A percentile compares a stretch with the other conserved stretches of the same genome.
Conservation (phyloP, 2,329 filamentous ascomycete species). For the Aspergillus texensis region DNA sequence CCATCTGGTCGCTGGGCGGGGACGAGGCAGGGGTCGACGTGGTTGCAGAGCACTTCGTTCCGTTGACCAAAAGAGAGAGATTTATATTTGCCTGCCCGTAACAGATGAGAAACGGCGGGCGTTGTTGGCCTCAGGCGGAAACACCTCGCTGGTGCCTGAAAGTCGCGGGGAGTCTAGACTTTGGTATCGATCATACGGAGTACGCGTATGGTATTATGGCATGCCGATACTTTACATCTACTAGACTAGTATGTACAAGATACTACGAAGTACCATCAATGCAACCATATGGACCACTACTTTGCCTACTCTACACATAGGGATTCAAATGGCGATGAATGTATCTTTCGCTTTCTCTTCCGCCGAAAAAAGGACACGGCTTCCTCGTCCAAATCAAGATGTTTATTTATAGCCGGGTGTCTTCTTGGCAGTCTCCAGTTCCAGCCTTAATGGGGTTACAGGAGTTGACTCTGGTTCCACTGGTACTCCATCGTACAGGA, state of each 20-base stretch:
- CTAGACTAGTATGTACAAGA: too few relatives aligned
- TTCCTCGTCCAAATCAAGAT: not conserved
- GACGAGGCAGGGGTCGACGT: not conserved
- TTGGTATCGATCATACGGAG: not conserved
- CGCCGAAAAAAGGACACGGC: not conserved
- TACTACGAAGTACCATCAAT: too few relatives aligned
- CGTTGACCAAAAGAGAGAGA: not conserved
- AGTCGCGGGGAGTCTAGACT: not conserved
- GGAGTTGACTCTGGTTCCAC: not conserved
- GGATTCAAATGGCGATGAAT: not conserved
- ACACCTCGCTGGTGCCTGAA: not conserved
- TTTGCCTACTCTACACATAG: not conserved
- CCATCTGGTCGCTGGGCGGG: slow-evolving; percentile 15
- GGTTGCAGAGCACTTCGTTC: not conserved
- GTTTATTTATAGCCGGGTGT: not conserved
- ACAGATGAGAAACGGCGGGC: not conserved
- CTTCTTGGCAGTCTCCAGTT: not conserved
- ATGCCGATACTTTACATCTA: not conserved
- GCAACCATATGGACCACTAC: too few relatives aligned
- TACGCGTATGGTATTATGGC: not conserved
- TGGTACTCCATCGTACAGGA: not conserved
- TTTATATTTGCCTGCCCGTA: not conserved
- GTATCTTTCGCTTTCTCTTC: not conserved
- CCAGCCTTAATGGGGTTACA: not conserved
- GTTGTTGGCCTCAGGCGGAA: not conserved